A percentile compares a stretch with the other conserved stretches of the same genome.
Conservation (phyloP, 148 eudicot genomes). For the Agrostemma githago region DNA sequence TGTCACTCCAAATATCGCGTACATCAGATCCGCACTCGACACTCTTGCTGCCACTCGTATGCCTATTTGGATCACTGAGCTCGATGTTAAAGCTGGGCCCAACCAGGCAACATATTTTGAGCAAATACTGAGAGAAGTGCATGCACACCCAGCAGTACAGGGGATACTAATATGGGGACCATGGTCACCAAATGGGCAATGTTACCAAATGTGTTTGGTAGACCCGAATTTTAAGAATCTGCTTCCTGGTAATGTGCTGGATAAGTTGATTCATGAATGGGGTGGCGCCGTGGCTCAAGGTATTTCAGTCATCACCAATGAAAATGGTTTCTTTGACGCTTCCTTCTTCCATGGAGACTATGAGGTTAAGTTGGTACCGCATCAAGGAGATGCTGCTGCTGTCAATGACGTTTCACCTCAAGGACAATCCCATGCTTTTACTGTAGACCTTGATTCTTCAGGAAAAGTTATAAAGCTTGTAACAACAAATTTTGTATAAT, state of each 20-base stretch:
- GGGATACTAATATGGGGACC: conserved; percentile 62
- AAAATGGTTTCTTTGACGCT: conserved; percentile 30
- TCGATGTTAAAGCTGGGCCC: conserved; percentile 33
- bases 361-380: conserved; percentile 22
- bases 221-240: conserved; percentile 53
- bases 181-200: conserved; percentile 40
- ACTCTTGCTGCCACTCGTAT: conserved; percentile 29
- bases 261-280: conserved; percentile 40
- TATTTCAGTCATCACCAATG: conserved; percentile 30
- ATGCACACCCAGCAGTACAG: conserved; percentile 36
- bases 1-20: conserved; percentile 27
- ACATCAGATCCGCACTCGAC: conserved; percentile 41
- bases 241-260: conserved; percentile 46
- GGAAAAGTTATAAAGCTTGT: conserved; percentile 11
- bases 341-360: conserved; percentile 52
- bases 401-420: background rate
- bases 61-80: conserved; percentile 50
- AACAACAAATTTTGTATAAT: too few relatives aligned
- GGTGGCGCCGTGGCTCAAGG: background rate
- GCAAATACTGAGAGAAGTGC: conserved; percentile 43
- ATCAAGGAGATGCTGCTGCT: background rate
- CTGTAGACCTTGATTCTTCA: conserved; percentile 15
- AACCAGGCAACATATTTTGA: conserved; percentile 38
- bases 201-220: conserved; percentile 52
- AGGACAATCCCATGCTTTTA: conserved; percentile 1